Base-by-base conservation (phyloP, 1,284 basidiomycete genomes). In the Ustilago vetiveriae region DNA sequence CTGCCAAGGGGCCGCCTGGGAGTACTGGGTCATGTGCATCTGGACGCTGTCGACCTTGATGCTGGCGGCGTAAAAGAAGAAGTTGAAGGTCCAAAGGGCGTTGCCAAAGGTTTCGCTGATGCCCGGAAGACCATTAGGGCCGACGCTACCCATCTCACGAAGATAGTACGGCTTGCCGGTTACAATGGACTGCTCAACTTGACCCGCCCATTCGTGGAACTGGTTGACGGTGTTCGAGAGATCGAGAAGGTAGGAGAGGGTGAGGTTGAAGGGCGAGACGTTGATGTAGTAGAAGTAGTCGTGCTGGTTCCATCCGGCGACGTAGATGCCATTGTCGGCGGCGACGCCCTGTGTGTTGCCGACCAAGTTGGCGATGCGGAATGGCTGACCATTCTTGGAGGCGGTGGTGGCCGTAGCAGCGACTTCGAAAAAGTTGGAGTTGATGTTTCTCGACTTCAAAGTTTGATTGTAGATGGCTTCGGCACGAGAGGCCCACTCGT, bases 241-340 rank as follows among this genome's bases (percentile, higher is more conserved):
- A 38, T 76, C 65, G 37, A 76, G 68, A 16, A 76, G 68, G 26
- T 29, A 29, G 16, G 40, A 26, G 22, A 68, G 33, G 29, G 65
- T 72, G 21, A 76, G 54, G n/a, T 45, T 40, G 51, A 50, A 72
- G 24, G 11, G 19, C n/a, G 55, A 62, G 21, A 76, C 74, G 49
- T 40, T 43, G 27, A 76, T 43, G 53, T 76, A 76, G 46, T 74
- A 76, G 53, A 55, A 76, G 59, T 76, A 76, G 48, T 76, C 74
- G 57, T 76, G 74, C 63, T 76, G 74, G 33, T 74, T 76, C 74
- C 74, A 76, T 11, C 74, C 74, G 16, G 72, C 72, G 35, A 76
- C 69, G 37, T 67, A 76, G 57, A 76, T 66, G 35, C 74, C 74
- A 36, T 76, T 74, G 23, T 72, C 58, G 16, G 53, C 37, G 13